Conservation (phyloP, 306 rosid genomes). For the Quercus berberidifolia region DNA sequence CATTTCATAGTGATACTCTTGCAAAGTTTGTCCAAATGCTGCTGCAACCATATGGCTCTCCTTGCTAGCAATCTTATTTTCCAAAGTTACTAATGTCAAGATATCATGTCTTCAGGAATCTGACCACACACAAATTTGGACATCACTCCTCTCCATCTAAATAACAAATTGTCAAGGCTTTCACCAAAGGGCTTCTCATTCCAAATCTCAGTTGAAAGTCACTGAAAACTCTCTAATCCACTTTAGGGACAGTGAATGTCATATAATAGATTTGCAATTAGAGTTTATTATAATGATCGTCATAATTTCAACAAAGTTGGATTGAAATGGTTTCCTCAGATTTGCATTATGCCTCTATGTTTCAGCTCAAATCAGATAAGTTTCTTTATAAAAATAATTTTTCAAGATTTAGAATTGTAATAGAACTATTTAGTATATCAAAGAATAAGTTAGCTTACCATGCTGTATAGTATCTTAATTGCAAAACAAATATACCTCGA, state of each 20-base stretch:
- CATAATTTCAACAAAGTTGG: not conserved
- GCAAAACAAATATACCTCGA: not conserved
- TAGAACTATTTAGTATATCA: not conserved
- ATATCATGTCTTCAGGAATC: not conserved
- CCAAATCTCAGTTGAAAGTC: not conserved
- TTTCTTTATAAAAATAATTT: not conserved
- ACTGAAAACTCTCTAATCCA: not conserved
- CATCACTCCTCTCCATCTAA: not conserved
- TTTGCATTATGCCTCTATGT: not conserved
- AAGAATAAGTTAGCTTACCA: not conserved
- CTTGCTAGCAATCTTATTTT: not conserved
- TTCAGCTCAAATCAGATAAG: not conserved
- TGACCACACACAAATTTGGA: not conserved
- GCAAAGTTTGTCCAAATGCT: not conserved
- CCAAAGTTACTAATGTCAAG: not conserved
- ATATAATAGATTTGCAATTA: not conserved
- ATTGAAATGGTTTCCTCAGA: not conserved
- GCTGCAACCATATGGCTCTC: not conserved
- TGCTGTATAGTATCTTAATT: not conserved
- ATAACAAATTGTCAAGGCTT: not conserved
- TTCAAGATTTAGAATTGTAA: not conserved
- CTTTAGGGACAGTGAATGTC: not conserved
- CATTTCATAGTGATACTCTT: not conserved
- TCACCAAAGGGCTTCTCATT: not conserved
- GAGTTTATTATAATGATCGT: not conserved